These are phyloP conservation scores for Pythium utonaiense DNA, from an alignment of 352 stramenopile species.

Conservation along the genomic window DNA sequence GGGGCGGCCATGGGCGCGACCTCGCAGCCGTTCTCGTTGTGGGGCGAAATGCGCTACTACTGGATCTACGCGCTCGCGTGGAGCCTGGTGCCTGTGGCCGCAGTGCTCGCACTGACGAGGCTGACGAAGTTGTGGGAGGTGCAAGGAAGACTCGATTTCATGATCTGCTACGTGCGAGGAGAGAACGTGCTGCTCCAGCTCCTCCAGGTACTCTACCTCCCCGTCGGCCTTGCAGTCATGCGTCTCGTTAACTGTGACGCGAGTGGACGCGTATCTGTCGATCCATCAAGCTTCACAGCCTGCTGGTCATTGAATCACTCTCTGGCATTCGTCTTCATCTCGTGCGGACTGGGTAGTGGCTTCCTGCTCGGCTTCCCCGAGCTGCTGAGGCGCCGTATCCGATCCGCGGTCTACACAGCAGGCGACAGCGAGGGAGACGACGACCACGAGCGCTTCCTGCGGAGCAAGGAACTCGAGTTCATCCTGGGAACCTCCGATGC, in stretches of 20 bases:
- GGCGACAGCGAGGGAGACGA: conserved; percentile 12
- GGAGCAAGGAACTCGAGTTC: conserved; percentile 52
- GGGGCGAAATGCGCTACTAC: conserved; percentile 54
- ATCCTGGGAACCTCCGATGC: conserved; percentile 48
- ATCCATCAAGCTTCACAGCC: conserved; percentile 27
- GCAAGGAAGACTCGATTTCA: conserved; percentile 25
- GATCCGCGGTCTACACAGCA: conserved; percentile 25
- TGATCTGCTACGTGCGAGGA: conserved; percentile 25
- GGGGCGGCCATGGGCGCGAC: conserved; percentile 62
- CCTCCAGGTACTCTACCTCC: conserved; percentile 52
- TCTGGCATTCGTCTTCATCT: conserved; percentile 30
- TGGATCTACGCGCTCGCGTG: conserved; percentile 57
- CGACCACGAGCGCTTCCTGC: conserved; percentile 47
- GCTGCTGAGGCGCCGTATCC: conserved; percentile 34
- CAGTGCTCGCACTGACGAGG: not conserved
- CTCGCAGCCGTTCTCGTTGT: conserved; percentile 50
- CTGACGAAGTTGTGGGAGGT: conserved; percentile 14
- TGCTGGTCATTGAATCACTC: conserved; percentile 35
- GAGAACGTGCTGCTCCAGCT: conserved; percentile 49
- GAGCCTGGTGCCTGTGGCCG: conserved; percentile 25
- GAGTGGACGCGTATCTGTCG: conserved; percentile 36
- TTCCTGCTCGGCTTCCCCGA: conserved; percentile 50
- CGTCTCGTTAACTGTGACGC: conserved; percentile 56
- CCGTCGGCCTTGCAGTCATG: conserved; percentile 53
- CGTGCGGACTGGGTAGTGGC: conserved; percentile 29